A percentile compares a stretch with the other conserved stretches of the same genome.
These are phyloP conservation scores for Fusarium mexicanum DNA, from an alignment of 2,329 filamentous ascomycete species.

Conservation along the genomic window DNA sequence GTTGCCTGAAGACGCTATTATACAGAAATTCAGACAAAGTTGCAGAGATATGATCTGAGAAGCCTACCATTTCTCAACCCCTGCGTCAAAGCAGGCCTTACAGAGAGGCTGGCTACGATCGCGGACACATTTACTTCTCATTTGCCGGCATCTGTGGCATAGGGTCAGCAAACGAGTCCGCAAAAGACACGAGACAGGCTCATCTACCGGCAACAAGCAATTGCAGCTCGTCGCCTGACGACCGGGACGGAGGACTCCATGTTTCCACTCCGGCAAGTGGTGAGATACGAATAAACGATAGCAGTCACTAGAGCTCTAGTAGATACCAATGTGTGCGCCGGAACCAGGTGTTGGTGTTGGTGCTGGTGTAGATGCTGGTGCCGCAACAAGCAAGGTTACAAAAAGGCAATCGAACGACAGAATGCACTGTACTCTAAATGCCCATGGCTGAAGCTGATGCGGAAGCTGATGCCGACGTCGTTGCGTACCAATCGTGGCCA, in stretches of 20 bases:
- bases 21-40: slow-evolving; percentile 1
- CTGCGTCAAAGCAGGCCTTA: slow-evolving; percentile 61
- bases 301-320: background rate
- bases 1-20: slow-evolving; percentile 60
- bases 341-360: background rate
- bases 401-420: background rate
- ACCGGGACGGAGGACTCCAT: slow-evolving; percentile 23
- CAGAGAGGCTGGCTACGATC: slow-evolving; percentile 60
- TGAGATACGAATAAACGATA: background rate
- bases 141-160: slow-evolving; percentile 60
- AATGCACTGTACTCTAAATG: slow-evolving; percentile 1
- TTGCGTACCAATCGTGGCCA: background rate
- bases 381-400: background rate
- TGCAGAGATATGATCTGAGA: background rate
- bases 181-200: background rate
- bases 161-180: background rate
- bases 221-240: slow-evolving; percentile 61
- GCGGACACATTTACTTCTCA: slow-evolving; percentile 66
- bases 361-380: background rate
- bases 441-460: background rate
- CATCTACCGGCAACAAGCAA: slow-evolving; percentile 63
- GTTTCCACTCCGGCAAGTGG: slow-evolving; percentile 8
- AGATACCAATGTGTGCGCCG: background rate
- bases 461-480: background rate
- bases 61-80: slow-evolving; percentile 60